Conservation (phyloP, 1,284 basidiomycete species). For the Ganoderma resinaceum region DNA sequence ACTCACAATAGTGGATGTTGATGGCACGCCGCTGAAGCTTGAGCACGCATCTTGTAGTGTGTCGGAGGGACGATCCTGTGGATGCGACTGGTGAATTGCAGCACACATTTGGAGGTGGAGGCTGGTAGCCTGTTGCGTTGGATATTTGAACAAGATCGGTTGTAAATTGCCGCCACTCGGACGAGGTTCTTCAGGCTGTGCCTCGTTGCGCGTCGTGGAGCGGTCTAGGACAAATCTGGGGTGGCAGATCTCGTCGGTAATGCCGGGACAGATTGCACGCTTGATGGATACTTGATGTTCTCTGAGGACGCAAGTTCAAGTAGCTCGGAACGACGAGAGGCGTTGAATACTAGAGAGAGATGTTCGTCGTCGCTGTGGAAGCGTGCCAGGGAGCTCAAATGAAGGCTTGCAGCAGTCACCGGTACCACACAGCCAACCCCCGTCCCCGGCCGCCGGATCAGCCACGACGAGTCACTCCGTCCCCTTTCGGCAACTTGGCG, state of each 20-base stretch:
- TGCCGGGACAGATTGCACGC: neutral
- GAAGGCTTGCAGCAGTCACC: slow-evolving; percentile 10
- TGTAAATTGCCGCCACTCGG: slow-evolving; percentile 20
- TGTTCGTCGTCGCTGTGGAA: slow-evolving; percentile 19
- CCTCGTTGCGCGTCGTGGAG: slow-evolving; percentile 21
- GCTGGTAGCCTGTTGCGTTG: neutral
- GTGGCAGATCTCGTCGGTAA: slow-evolving; percentile 22
- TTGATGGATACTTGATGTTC: neutral
- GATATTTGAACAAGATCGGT: slow-evolving; percentile 1
- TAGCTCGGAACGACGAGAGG: neutral
- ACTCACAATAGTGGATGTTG: slow-evolving; percentile 23
- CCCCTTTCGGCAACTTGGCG: slow-evolving; percentile 2
- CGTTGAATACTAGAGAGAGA: slow-evolving; percentile 7
- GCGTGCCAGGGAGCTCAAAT: slow-evolving; percentile 25
- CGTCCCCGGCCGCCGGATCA: neutral
- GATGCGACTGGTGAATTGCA: slow-evolving; percentile 13
- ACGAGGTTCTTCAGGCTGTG: slow-evolving; percentile 18
- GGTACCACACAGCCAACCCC: neutral
- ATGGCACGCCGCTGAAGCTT: slow-evolving; percentile 9
- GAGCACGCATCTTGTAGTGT: slow-evolving; percentile 6
- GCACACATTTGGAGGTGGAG: slow-evolving; percentile 26
- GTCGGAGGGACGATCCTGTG: slow-evolving; percentile 2
- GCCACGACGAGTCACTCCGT: slow-evolving; percentile 14
- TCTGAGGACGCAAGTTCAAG: neutral
- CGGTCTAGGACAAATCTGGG: slow-evolving; percentile 12